Base-by-base conservation (phyloP, 2,329 filamentous ascomycete species). In the Escovopsis weberi region DNA sequence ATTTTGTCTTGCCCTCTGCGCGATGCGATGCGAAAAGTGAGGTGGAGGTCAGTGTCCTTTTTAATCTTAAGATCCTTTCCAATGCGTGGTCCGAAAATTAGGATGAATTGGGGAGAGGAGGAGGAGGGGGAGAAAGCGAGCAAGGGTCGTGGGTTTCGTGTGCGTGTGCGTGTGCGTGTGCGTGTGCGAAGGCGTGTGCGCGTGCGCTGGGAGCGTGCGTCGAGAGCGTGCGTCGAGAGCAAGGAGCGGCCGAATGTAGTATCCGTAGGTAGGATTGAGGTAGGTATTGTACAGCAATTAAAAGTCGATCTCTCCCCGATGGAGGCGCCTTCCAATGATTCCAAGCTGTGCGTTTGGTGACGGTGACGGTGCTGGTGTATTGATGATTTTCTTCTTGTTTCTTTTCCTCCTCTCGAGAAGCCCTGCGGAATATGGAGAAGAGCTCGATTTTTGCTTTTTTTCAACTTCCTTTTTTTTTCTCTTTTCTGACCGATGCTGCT, bases 251-350 rank as follows among this genome's bases (percentile, higher is more conserved):
- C 45, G 47, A 44, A 45, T 42, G 44, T 44, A 53, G 4, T 23
- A 23, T 23, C 23, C 23, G 23, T 15, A 15, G 15, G 15, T 15
- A 15, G 15, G 15, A 15, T 15, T 15, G 15, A 15, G 15, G 15
- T 15, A 15, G 15, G 15, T 23, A 59, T 53, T 59, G 53, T 60
- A 54, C 54, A 56, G 53, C 56, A 54, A 55, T 64, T 63, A 59
- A 63, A 57, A 42, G 49, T 53, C 39, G 46, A 41, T 42, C 26
- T 43, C 52, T 15, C 18, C 52, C 54, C 44, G 48, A 46, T 48
- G 49, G 50, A 56, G 53, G 50, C 54, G 52, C 53, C 50, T 55
- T 56, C 51, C 50, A 50, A 46, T 46, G 34, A 43, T 32, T 37
- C 15, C 38, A 37, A 19, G 38, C 26, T 35, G 38, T 36, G 18